These are phyloP conservation scores for Gilbertella persicaria DNA, from an alignment of 371 early-diverging fungal genomes.

Conservation along the genomic window DNA sequence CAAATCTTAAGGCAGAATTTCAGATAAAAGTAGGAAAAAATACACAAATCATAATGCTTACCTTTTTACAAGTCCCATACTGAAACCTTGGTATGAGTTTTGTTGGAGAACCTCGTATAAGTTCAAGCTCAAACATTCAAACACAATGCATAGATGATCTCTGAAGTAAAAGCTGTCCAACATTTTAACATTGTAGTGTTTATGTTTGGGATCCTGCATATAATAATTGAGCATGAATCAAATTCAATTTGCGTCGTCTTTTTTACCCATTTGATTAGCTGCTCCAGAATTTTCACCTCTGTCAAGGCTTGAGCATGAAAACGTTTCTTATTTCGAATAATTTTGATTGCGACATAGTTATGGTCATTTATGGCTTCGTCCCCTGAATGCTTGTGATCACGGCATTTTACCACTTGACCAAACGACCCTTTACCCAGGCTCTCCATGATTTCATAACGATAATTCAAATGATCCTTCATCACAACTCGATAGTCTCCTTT, in stretches of 20 bases:
- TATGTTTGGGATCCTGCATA: conserved; percentile 78
- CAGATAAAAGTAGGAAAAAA: background rate
- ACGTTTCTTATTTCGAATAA: conserved; percentile 80
- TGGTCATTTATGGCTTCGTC: conserved; percentile 28
- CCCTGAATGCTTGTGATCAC: conserved; percentile 64
- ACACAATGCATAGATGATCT: conserved; percentile 93
- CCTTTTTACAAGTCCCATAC: conserved; percentile 79
- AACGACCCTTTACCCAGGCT: conserved; percentile 86
- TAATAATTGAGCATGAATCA: no score
- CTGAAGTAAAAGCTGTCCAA: conserved; percentile 91
- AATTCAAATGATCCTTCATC: conserved; percentile 71
- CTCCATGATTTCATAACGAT: conserved; percentile 77
- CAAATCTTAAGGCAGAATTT: conserved; percentile 45
- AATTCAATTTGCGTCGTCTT: no score
- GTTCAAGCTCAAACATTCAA: conserved; percentile 94
- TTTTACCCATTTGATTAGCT: conserved; percentile 45
- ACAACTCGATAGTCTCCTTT: conserved; percentile 76
- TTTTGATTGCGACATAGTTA: conserved; percentile 76
- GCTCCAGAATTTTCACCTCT: conserved; percentile 77
- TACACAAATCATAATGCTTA: conserved; percentile 19
- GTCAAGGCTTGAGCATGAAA: conserved; percentile 83
- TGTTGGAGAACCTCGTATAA: conserved; percentile 96
- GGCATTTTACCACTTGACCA: conserved; percentile 84
- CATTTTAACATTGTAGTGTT: conserved; percentile 84
- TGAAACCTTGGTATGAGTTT: conserved; percentile 90